These are phyloP conservation scores for Blumeriella jaapii DNA, from an alignment of 2,329 filamentous ascomycete genomes.

Conservation along the genomic window DNA sequence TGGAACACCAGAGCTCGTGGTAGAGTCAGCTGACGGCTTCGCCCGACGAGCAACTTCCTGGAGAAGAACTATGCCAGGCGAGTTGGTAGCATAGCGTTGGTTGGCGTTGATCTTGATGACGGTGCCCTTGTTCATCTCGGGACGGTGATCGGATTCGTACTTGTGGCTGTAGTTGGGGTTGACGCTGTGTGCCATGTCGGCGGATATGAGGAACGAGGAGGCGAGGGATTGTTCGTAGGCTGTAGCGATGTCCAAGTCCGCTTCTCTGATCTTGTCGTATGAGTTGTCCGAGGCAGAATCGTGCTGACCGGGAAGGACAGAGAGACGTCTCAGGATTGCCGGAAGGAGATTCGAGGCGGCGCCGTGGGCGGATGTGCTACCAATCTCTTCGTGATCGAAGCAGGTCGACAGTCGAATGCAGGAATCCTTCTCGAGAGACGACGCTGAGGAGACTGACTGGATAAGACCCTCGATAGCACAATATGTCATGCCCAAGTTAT, in stretches of 20 bases:
- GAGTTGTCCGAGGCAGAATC: slow-evolving; percentile 46
- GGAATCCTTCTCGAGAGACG: slow-evolving; percentile 60
- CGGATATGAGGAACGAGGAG: slow-evolving; percentile 85
- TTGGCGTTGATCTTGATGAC: slow-evolving; percentile 99
- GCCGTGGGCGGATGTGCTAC: slow-evolving; percentile 82
- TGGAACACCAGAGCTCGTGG: slow-evolving; percentile 58
- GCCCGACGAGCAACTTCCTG: slow-evolving; percentile 67
- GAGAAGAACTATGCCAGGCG: slow-evolving; percentile 83
- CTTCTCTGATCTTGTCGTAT: slow-evolving; percentile 46
- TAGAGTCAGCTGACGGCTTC: slow-evolving; percentile 36
- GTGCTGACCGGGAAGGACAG: slow-evolving; percentile 53
- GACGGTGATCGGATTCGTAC: slow-evolving; percentile 83
- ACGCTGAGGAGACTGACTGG: slow-evolving; percentile 54
- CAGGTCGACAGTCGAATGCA: slow-evolving; percentile 85
- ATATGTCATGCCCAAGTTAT: slow-evolving; percentile 95
- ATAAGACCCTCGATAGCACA: slow-evolving; percentile 82
- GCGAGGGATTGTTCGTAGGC: slow-evolving; percentile 89
- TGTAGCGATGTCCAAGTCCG: slow-evolving; percentile 54
- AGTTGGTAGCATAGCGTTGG: slow-evolving; percentile 92
- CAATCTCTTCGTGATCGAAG: slow-evolving; percentile 98
- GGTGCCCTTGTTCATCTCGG: slow-evolving; percentile 90
- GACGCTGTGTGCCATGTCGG: slow-evolving; percentile 94
- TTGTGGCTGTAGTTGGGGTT: slow-evolving; percentile 91
- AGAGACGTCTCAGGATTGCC: slow-evolving; percentile 74
- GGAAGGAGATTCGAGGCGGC: slow-evolving; percentile 88